Evolutionary conservation across 1,284 basidiomycete species (phyloP), one percentile per base, ranked within the genome.

Genomic region (Trametes pubescens): DNA sequence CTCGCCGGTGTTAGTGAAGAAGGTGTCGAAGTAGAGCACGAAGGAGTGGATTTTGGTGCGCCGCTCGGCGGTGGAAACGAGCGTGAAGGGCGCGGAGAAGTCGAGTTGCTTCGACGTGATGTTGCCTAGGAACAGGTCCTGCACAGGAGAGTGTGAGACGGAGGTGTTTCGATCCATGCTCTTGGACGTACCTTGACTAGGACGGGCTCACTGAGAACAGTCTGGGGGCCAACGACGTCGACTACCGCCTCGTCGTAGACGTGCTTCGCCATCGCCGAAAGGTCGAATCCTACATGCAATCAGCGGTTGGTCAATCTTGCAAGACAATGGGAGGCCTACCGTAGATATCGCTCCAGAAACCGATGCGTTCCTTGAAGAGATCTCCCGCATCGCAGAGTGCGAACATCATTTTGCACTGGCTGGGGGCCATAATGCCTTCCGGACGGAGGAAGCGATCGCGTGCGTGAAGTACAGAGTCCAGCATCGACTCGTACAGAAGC

Each of bases 401-500:
- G 22, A 99, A 79, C 79, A 93, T 88, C 80, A 99, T 94, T 66
- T 89, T 86, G 65, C 90, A 93, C 73, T 99, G 94, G 70, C 92
- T 95, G 0, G 97, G 97, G 0, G 91, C 95, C 86, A 99, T 90
- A n/a, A 98, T 79, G 0, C 78, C 83, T 8, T 77, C 80, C 0
- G 89, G 85, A 46, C 82, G 81, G 48, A 99, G 82, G 80, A 95
- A 98, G 18, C 89, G 85, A 75, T 98, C 94, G 26, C 96, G 85
- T 0, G 96, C 96, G 61, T 82, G 80, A 11, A 99, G 81, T 7
- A 99, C 97, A 0, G 95, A 98, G 76, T 98, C 96, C 26, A 99
- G 85, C 97, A 99, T 99, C 51, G 92, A 94, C 78, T 99, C 97
- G 78, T 99, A 99, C 24, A 98, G 84, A 26, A 96, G 81, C 38